Percentiles rank a stretch among this genome's conserved stretches.
phyloP scores from a whole-genome alignment of 768 basidiomycete genomes.

The Mycena galericulata region DNA sequence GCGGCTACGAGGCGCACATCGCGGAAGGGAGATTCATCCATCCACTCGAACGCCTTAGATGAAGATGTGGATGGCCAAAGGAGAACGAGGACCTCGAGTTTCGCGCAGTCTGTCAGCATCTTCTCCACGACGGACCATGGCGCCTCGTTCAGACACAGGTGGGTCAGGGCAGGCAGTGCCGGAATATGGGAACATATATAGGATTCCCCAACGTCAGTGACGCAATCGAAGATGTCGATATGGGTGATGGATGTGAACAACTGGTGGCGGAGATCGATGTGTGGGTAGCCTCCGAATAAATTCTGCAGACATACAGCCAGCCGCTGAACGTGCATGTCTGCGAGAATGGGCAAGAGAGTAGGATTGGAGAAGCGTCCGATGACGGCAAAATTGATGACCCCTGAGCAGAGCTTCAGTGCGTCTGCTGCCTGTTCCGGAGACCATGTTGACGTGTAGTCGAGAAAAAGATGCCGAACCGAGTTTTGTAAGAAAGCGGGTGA shows the following conservation, averaged over 20 bases:
- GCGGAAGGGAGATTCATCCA: neutral
- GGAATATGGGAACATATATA: neutral
- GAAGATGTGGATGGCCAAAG: neutral
- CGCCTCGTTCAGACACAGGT: slow-evolving; percentile 12
- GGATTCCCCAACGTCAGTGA: slow-evolving; percentile 1
- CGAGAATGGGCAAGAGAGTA: slow-evolving; percentile 1
- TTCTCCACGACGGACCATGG: neutral
- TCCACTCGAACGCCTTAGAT: too few relatives aligned
- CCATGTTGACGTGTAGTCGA: neutral
- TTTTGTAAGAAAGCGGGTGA: neutral
- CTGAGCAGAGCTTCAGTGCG: neutral
- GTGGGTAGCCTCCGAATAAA: neutral
- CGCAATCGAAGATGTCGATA: slow-evolving; percentile 11
- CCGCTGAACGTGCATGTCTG: slow-evolving; percentile 8
- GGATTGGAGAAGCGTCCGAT: neutral
- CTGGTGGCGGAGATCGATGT: neutral
- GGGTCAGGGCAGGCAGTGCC: slow-evolving; percentile 13
- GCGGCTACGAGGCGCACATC: neutral
- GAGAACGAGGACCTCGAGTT: slow-evolving; percentile 1
- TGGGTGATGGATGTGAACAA: slow-evolving; percentile 14
- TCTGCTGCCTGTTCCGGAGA: neutral
- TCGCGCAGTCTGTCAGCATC: neutral
- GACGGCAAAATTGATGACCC: neutral
- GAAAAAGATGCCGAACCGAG: neutral
- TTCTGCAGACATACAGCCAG: neutral